Evolutionary conservation across 1,284 basidiomycete genomes (phyloP), one percentile per base, ranked within the genome.

Genomic region (Irpex sp.): DNA sequence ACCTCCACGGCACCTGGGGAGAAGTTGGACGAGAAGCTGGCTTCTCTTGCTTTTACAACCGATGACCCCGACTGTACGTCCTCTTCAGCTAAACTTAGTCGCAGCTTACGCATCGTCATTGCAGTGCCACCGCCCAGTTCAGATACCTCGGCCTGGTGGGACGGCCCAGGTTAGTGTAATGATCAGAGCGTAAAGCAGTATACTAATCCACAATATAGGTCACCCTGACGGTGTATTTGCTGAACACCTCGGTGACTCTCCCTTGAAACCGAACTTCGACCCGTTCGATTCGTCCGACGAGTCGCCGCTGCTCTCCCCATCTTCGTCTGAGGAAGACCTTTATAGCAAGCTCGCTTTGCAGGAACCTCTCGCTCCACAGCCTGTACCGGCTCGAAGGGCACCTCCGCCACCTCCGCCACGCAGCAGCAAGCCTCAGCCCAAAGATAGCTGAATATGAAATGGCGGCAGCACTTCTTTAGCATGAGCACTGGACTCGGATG

Each of bases 261-360:
- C 67, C 69, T 39, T 70, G 28, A 71, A 70, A 45, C 73, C 73
- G 55, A 71, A 74, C 45, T 49, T 49, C 18, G 90, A 91, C 70
- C 90, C 90, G 2, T 92, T 91, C 66, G 84, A 87, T 67, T 88
- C 86, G 19, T 80, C 84, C 8, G 72, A 72, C 49, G 81, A 84
- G 58, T 88, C 88, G 0, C 80, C 86, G 6, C 69, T 86, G 33
- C 86, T 86, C 7, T 91, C 90, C 0, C 89, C 86, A 18, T 87
- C 90, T 6, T 88, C 88, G 16, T 92, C 91, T 1, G 91, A 93
- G 64, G 90, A 93, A 71, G 90, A 91, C 67, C 74, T 93, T 12
- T 93, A 83, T 54, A 81, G 88, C 66, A 88, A 87, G 5, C 75
- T 86, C 36, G 77, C 81, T 23, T 70, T 91, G 59, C 88, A 84